Conservation (phyloP, 2,329 filamentous ascomycete genomes). For the Helminthosporium solani region DNA sequence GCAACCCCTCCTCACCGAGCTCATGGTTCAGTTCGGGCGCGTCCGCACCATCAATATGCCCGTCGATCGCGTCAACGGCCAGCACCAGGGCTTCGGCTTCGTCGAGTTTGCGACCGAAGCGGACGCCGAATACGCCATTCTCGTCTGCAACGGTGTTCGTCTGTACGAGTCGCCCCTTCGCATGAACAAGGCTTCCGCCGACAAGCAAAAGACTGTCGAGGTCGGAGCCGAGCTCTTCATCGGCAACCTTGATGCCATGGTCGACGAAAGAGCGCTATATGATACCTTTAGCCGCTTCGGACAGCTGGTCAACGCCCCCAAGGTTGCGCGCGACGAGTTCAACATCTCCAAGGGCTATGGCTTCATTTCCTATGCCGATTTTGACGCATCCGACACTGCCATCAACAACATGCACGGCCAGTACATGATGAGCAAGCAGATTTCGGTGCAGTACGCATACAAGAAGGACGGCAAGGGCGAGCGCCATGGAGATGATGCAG, state of each 20-base stretch:
- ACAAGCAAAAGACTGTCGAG: slow-evolving; percentile 91
- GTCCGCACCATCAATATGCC: slow-evolving; percentile 98
- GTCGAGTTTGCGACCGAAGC: slow-evolving; percentile 96
- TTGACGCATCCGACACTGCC: slow-evolving; percentile 90
- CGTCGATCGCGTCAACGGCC: slow-evolving; percentile 95
- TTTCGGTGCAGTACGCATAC: slow-evolving; percentile 96
- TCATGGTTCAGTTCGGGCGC: slow-evolving; percentile 96
- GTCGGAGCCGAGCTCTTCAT: slow-evolving; percentile 97
- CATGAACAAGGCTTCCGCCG: slow-evolving; percentile 91
- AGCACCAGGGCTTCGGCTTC: slow-evolving; percentile 97
- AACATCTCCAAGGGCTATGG: slow-evolving; percentile 93
- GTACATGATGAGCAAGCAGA: slow-evolving; percentile 95
- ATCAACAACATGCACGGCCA: slow-evolving; percentile 93
- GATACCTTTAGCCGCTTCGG: slow-evolving; percentile 95
- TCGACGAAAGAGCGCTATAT: slow-evolving; percentile 93
- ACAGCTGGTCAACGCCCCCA: slow-evolving; percentile 77
- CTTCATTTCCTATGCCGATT: slow-evolving; percentile 89
- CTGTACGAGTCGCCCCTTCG: slow-evolving; percentile 92
- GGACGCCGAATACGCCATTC: slow-evolving; percentile 93
- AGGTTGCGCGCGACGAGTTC: slow-evolving; percentile 82
- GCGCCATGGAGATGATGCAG: slow-evolving; percentile 89
- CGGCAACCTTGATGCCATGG: slow-evolving; percentile 90
- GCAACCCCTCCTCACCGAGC: slow-evolving; percentile 89
- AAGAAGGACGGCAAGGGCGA: slow-evolving; percentile 99
- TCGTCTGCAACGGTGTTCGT: slow-evolving; percentile 94